Evolutionary conservation across 2,329 filamentous ascomycete genomes (phyloP).

Genomic region (Diplodia corticola): DNA sequence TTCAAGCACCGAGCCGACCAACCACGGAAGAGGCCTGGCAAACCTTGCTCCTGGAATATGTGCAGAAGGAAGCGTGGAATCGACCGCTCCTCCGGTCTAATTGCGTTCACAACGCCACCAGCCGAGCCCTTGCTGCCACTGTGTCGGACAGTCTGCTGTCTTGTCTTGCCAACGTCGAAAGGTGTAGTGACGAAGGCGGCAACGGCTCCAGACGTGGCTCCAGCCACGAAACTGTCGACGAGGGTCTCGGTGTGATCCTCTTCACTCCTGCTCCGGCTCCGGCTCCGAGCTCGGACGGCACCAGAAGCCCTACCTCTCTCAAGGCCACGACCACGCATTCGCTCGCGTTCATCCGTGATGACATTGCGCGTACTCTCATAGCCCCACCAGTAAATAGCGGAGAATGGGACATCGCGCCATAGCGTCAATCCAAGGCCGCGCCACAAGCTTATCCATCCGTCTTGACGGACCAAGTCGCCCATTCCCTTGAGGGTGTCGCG

Average conservation of each 20-base stretch:
- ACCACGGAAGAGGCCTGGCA: slow-evolving; percentile 79
- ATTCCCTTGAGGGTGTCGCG: slow-evolving; percentile 75
- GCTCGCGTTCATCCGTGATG: slow-evolving; percentile 66
- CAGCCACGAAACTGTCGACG: slow-evolving; percentile 84
- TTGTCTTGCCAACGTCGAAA: slow-evolving; percentile 96
- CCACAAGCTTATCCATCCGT: slow-evolving; percentile 85
- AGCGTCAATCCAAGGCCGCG: slow-evolving; percentile 85
- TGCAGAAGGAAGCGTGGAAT: slow-evolving; percentile 87
- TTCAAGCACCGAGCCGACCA: slow-evolving; percentile 92
- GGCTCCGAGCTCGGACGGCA: slow-evolving; percentile 31
- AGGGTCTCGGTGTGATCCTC: slow-evolving; percentile 78
- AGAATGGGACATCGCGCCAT: slow-evolving; percentile 97
- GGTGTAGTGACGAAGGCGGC: slow-evolving; percentile 89
- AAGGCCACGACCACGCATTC: slow-evolving; percentile 32
- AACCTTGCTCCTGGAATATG: slow-evolving; percentile 84
- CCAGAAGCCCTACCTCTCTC: slow-evolving; percentile 36
- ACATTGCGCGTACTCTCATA: slow-evolving; percentile 80
- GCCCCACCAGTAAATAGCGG: slow-evolving; percentile 96
- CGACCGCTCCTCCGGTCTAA: slow-evolving; percentile 68
- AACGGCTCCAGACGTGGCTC: slow-evolving; percentile 77
- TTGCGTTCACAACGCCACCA: slow-evolving; percentile 35
- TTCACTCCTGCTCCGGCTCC: slow-evolving; percentile 43
- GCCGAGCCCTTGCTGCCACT: slow-evolving; percentile 25
- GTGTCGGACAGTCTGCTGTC: slow-evolving; percentile 80
- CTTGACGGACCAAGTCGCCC: slow-evolving; percentile 71